Evolutionary conservation across 139 green algal genomes (phyloP), one percentile per base, ranked within the genome.

Genomic region (Chlorella sp.): DNA sequence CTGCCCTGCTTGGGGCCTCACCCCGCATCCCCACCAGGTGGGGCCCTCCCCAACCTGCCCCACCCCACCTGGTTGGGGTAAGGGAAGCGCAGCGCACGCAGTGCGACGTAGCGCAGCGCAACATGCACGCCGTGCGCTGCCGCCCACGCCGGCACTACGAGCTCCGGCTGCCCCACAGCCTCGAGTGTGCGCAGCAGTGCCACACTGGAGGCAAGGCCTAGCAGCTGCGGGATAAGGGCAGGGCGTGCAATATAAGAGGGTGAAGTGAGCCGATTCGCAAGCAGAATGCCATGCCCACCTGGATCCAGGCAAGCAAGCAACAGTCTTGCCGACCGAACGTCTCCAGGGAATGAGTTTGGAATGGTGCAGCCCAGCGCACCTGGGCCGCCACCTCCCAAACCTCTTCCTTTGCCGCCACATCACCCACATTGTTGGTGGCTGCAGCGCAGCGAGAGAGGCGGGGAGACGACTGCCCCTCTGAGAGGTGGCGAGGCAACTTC

Each of bases 341-440:
- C n/a, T n/a, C n/a, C n/a, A n/a, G n/a, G n/a, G n/a, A n/a, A n/a
- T n/a, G n/a, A 9, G 44, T 51, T 51, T 51, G 9, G 9, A 51
- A 71, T 71, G 64, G n/a, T n/a, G n/a, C n/a, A n/a, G 32, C 65
- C 2, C 65, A 25, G 9, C 78, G 5, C 39, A 83, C 78, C 80
- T 92, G 89, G 4, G 88, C 94, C 6, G 82, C 71, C 65, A 97
- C 94, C 87, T 96, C 91, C 92, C 92, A 95, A 23, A 93, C 86
- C 91, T 98, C 95, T 87, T 98, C 95, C 89, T 96, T 97, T 67
- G 95, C 95, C 0, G 95, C 88, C 21, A 98, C 93, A 60, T 96
- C 95, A 20, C 95, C 95, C 18, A 98, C 92, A 78, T 98, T 98
- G 85, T 93, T 92, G 20, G 64, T 74, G 30, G 83, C 67, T 83